Conservation (phyloP, 228 moss, liverwort and hornwort species). For the Sphagnum magellanicum region DNA sequence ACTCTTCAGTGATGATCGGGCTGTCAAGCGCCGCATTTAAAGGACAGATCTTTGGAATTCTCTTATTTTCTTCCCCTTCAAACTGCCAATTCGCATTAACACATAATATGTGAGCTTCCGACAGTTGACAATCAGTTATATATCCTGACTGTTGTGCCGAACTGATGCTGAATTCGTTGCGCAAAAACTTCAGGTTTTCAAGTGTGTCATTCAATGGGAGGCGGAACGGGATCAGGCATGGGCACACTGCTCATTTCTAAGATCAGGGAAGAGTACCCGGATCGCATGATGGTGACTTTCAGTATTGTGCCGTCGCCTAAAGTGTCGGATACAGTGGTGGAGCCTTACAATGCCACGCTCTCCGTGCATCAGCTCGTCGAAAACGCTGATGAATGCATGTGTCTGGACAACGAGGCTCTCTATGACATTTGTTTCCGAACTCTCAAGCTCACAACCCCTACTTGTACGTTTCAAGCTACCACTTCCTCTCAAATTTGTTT, state of each 20-base stretch:
- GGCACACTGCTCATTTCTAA: conserved; percentile 55
- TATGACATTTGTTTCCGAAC: conserved; percentile 61
- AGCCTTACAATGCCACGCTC: conserved; percentile 59
- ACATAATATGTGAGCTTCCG: no score
- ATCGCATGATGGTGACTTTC: conserved; percentile 60
- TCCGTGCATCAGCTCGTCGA: conserved; percentile 57
- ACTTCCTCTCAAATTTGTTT: no score
- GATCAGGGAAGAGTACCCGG: conserved; percentile 53
- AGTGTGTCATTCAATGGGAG: conserved; percentile 59
- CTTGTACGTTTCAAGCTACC: conserved; percentile 17
- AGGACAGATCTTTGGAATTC: no score
- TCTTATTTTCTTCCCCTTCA: no score
- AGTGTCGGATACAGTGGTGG: conserved; percentile 50
- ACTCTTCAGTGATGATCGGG: no score
- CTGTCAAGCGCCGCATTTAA: no score
- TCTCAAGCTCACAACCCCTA: conserved; percentile 54
- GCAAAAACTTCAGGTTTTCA: conserved; percentile 24
- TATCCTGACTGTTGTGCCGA: no score
- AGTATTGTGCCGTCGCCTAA: conserved; percentile 59
- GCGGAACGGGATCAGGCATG: conserved; percentile 62
- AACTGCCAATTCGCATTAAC: no score
- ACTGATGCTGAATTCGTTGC: no score
- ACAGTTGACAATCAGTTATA: no score
- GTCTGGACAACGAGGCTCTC: conserved; percentile 51
- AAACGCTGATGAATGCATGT: conserved; percentile 58